Evolutionary conservation across 2,329 filamentous ascomycete species (phyloP).

Genomic region (Fusarium buxicola): DNA sequence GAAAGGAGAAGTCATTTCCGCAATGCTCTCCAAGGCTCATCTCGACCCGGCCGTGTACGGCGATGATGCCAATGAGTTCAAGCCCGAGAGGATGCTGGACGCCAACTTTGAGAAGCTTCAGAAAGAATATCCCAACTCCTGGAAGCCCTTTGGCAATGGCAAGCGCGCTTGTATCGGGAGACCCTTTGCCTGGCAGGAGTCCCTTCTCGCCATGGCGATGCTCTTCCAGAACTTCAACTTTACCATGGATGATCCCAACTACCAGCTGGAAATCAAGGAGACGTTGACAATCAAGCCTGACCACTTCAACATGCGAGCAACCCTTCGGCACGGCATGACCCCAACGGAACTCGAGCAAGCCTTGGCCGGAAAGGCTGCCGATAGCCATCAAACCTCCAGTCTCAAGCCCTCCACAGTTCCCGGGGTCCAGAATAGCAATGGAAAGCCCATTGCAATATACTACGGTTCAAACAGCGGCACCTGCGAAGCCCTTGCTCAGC

Average conservation of each 20-base stretch:
- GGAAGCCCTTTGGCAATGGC: conserved; percentile 83
- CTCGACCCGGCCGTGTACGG: conserved; percentile 73
- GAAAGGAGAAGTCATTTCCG: conserved; percentile 61
- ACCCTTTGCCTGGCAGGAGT: conserved; percentile 81
- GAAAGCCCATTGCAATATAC: conserved; percentile 69
- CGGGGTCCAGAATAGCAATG: conserved; percentile 17
- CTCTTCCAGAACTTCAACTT: conserved; percentile 80
- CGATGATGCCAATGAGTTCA: conserved; percentile 72
- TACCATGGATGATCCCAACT: conserved; percentile 66
- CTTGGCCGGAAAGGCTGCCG: conserved; percentile 46
- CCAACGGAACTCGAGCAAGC: conserved; percentile 60
- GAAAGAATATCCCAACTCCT: conserved; percentile 70
- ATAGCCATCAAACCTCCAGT: conserved; percentile 14
- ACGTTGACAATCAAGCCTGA: conserved; percentile 73
- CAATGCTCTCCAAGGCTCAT: conserved; percentile 67
- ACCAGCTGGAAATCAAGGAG: conserved; percentile 65
- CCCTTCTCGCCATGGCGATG: conserved; percentile 69
- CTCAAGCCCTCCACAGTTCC: conserved; percentile 13
- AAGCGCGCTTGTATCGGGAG: conserved; percentile 77
- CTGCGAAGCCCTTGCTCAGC: conserved; percentile 75
- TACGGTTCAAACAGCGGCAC: conserved; percentile 83
- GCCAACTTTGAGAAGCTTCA: conserved; percentile 72
- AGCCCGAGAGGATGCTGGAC: conserved; percentile 78
- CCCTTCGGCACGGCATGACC: conserved; percentile 61
- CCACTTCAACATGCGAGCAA: conserved; percentile 71